phyloP scores from a whole-genome alignment of 2,329 filamentous ascomycete genomes.

The Taxawa tesnikishii region DNA sequence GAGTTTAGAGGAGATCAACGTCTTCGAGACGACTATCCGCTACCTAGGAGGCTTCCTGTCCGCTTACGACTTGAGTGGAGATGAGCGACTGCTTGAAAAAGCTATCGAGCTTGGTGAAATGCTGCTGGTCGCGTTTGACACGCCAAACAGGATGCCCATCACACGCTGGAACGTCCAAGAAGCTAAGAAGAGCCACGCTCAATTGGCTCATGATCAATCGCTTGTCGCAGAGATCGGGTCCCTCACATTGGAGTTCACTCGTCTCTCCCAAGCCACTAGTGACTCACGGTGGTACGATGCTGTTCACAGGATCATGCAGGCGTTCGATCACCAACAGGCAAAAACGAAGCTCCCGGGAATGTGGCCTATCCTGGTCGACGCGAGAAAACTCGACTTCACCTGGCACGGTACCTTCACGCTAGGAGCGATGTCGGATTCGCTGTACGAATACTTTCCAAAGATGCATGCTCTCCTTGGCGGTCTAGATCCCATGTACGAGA shows the following conservation, averaged over 20 bases:
- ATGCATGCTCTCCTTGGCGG: conserved; percentile 36
- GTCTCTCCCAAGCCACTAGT: conserved; percentile 31
- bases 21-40: conserved; percentile 39
- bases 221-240: conserved; percentile 36
- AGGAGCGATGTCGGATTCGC: conserved; percentile 22
- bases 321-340: conserved; percentile 28
- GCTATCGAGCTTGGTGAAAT: conserved; percentile 26
- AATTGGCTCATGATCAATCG: conserved; percentile 26
- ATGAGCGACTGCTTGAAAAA: conserved; percentile 21
- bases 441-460: conserved; percentile 34
- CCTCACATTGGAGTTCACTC: conserved; percentile 35
- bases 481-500: conserved; percentile 31
- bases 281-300: conserved; percentile 36
- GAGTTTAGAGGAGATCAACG: conserved; percentile 27
- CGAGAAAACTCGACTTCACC: conserved; percentile 26
- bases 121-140: conserved; percentile 37
- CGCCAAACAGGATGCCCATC: conserved; percentile 31
- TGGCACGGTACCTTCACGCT: conserved; percentile 24
- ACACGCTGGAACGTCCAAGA: conserved; percentile 31
- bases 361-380: conserved; percentile 35
- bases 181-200: conserved; percentile 23
- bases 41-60: conserved; percentile 24
- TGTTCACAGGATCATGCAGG: conserved; percentile 27
- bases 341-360: conserved; percentile 32
- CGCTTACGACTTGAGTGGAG: conserved; percentile 23